Conservation (phyloP, 2,329 filamentous ascomycete genomes). For the Aspergillus pseudonomiae region DNA sequence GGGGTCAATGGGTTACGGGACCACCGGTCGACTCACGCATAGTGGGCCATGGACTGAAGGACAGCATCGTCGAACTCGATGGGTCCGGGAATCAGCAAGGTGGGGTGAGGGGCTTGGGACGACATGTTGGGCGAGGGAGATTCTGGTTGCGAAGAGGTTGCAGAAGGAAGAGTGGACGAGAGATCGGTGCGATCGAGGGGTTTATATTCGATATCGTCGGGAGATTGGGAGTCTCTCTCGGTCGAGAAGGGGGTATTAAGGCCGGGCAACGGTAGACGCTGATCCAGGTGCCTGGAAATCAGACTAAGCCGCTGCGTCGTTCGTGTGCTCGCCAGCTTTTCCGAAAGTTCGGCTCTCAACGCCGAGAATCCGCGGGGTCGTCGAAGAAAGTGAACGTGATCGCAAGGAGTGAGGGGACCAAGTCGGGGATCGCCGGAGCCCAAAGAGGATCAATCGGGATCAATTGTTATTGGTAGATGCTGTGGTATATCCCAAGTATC, state of each 20-base stretch:
- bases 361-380: constrained; percentile 35
- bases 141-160: constrained; percentile 15
- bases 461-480: not conserved
- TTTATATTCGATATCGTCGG: constrained; percentile 59
- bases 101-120: constrained; percentile 62
- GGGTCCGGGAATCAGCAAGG: constrained; percentile 92
- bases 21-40: constrained; percentile 50
- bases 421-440: constrained; percentile 30
- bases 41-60: constrained; percentile 91
- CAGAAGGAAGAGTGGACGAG: constrained; percentile 9
- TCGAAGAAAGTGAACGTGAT: constrained; percentile 2
- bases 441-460: not conserved
- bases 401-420: not conserved
- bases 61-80: constrained; percentile 99
- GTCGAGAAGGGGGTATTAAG: constrained; percentile 67
- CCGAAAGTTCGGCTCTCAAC: constrained; percentile 39
- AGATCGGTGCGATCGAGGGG: constrained; percentile 37
- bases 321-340: constrained; percentile 53
- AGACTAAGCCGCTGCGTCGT: constrained; percentile 58
- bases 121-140: constrained; percentile 54
- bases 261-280: constrained; percentile 56
- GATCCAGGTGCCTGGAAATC: constrained; percentile 63
- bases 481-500: not conserved
- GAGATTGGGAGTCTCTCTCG: constrained; percentile 55
- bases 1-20: constrained; percentile 13